These are phyloP conservation scores for Flaveria floridana DNA, from an alignment of 140 eudicot genomes.

Conservation along the genomic window DNA sequence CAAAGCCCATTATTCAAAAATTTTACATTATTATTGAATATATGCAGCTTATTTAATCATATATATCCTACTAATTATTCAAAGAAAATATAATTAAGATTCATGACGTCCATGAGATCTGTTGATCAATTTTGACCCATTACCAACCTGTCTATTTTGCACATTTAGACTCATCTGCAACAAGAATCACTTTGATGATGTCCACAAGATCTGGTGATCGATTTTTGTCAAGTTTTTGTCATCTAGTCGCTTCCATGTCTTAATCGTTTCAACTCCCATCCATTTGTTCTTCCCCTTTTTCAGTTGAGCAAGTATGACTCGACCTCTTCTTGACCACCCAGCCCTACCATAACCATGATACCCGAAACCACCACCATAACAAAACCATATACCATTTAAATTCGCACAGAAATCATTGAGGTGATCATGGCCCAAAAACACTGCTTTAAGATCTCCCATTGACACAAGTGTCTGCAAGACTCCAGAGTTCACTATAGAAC, in stretches of 20 bases:
- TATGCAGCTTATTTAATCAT: neutral
- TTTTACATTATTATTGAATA: neutral
- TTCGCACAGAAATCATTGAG: slow-evolving; percentile 85
- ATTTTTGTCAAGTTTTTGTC: slow-evolving; percentile 61
- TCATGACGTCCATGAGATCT: neutral
- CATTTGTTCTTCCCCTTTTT: slow-evolving; percentile 63
- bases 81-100: neutral
- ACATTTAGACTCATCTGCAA: slow-evolving; percentile 20
- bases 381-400: slow-evolving; percentile 81
- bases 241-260: slow-evolving; percentile 87
- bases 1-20: neutral
- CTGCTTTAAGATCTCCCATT: slow-evolving; percentile 84
- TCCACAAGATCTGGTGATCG: slow-evolving; percentile 84
- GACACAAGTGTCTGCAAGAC: slow-evolving; percentile 64
- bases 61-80: neutral
- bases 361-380: slow-evolving; percentile 96
- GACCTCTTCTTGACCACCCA: slow-evolving; percentile 71
- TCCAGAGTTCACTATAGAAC: slow-evolving; percentile 70
- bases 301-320: slow-evolving; percentile 63
- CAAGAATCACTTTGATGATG: slow-evolving; percentile 30
- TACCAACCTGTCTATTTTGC: neutral
- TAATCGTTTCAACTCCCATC: slow-evolving; percentile 69
- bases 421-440: slow-evolving; percentile 91
- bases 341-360: slow-evolving; percentile 88
- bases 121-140: neutral